These are phyloP conservation scores for Termitomyces sp. DNA, from an alignment of 768 basidiomycete genomes.

Conservation along the genomic window DNA sequence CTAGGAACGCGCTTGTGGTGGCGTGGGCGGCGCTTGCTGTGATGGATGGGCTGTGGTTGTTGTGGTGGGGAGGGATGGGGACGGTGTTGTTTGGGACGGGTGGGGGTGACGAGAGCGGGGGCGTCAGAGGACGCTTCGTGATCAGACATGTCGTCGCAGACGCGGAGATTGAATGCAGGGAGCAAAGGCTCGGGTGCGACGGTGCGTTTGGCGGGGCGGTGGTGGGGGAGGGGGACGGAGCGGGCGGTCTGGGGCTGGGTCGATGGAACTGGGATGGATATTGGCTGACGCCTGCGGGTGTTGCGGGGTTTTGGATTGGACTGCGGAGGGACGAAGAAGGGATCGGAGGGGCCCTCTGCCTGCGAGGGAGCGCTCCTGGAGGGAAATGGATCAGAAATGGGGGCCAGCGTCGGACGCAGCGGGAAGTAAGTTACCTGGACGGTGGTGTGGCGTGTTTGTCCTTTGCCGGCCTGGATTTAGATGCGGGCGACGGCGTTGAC, in stretches of 20 bases:
- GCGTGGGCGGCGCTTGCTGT: constrained; percentile 17
- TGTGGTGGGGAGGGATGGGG: constrained; percentile 50
- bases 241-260: constrained; percentile 31
- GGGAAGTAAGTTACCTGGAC: neutral
- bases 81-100: constrained; percentile 35
- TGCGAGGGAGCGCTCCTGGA: constrained; percentile 44
- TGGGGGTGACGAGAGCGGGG: constrained; percentile 37
- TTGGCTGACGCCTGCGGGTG: constrained; percentile 11
- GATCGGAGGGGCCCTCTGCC: constrained; percentile 53
- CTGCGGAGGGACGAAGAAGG: constrained; percentile 18
- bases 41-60: constrained; percentile 34
- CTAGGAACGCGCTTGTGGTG: constrained; percentile 63
- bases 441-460: neutral
- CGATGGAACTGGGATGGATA: constrained; percentile 13
- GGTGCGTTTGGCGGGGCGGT: constrained; percentile 23
- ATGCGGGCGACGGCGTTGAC: constrained; percentile 16
- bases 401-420: too few species aligned
- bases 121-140: constrained; percentile 30
- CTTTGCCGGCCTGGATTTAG: neutral
- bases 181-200: constrained; percentile 18
- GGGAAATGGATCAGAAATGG: neutral
- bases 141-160: constrained; percentile 61
- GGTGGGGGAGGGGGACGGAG: constrained; percentile 49
- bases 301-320: neutral
- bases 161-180: constrained; percentile 45